Evolutionary conservation across 176 grass and related monocot genomes (phyloP).

Genomic region (Avena insularis): DNA sequence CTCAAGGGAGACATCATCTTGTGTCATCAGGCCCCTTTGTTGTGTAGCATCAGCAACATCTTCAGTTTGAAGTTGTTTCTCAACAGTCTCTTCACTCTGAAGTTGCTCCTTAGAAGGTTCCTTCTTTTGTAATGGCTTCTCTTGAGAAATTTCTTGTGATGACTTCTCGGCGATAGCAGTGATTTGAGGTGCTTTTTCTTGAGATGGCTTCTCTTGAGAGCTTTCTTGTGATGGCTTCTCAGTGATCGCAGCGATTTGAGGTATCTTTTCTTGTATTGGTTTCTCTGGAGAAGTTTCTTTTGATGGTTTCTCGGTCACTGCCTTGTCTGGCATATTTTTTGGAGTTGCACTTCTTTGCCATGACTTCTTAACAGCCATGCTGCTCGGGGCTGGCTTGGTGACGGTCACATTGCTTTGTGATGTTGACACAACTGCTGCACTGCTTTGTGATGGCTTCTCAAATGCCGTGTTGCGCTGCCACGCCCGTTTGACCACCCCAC

Average conservation of each 20-base stretch:
- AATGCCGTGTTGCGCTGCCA: slow-evolving; percentile 45
- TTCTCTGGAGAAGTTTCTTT: neutral
- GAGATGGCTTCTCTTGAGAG: slow-evolving; percentile 26
- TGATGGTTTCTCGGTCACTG: slow-evolving; percentile 17
- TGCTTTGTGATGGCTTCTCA: slow-evolving; percentile 47
- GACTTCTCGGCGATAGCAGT: neutral
- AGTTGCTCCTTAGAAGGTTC: slow-evolving; percentile 43
- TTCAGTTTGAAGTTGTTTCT: slow-evolving; percentile 44
- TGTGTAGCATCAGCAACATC: neutral
- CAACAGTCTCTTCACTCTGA: slow-evolving; percentile 34
- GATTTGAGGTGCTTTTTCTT: slow-evolving; percentile 21
- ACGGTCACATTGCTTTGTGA: slow-evolving; percentile 41
- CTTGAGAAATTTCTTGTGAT: slow-evolving; percentile 27
- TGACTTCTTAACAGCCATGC: slow-evolving; percentile 30
- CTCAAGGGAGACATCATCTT: slow-evolving; percentile 9
- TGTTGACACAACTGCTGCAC: neutral
- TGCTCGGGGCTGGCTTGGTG: slow-evolving; percentile 32
- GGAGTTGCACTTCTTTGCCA: slow-evolving; percentile 51
- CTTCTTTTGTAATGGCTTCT: slow-evolving; percentile 40
- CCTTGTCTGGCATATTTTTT: slow-evolving; percentile 31
- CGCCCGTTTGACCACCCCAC: slow-evolving; percentile 45
- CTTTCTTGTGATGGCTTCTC: slow-evolving; percentile 45
- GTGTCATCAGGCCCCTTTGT: neutral
- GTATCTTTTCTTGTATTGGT: neutral
- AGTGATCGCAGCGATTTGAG: slow-evolving; percentile 10